phyloP scores from a whole-genome alignment of 768 basidiomycete species.

The Fibroporia radiculosa region DNA sequence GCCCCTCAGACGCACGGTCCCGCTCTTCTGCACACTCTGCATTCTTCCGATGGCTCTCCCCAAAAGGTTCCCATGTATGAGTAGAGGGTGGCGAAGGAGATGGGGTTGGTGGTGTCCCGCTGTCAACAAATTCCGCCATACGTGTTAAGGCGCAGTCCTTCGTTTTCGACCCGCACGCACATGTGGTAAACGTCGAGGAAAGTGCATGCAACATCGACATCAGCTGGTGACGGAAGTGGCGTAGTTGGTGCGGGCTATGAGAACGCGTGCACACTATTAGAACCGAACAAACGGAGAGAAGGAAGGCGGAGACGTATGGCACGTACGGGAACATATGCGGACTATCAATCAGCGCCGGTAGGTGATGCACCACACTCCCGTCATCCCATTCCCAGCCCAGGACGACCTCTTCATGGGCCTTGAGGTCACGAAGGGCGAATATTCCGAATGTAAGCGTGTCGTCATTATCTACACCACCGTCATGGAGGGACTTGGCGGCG shows the following conservation, averaged over 20 bases:
- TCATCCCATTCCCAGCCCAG: slow-evolving; percentile 98
- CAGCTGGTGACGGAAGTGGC: slow-evolving; percentile 56
- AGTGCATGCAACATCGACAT: slow-evolving; percentile 64
- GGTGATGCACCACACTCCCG: slow-evolving; percentile 70
- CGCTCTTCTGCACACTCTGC: background rate
- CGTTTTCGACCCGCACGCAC: slow-evolving; percentile 60
- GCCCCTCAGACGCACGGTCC: background rate
- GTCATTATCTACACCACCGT: slow-evolving; percentile 13
- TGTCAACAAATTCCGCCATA: slow-evolving; percentile 60
- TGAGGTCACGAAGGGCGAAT: slow-evolving; percentile 71
- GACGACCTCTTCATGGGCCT: slow-evolving; percentile 77
- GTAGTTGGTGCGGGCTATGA: slow-evolving; percentile 31
- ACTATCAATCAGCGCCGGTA: slow-evolving; percentile 59
- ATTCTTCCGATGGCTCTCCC: slow-evolving; percentile 4
- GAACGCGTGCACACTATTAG: background rate
- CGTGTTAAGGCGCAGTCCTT: slow-evolving; percentile 54
- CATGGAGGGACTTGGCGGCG: background rate
- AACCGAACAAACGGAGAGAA: slow-evolving; percentile 5
- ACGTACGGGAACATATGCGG: slow-evolving; percentile 49
- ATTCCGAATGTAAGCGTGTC: slow-evolving; percentile 63
- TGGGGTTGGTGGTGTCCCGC: slow-evolving; percentile 23
- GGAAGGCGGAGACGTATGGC: slow-evolving; percentile 30
- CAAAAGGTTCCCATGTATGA: slow-evolving; percentile 6
- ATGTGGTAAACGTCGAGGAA: slow-evolving; percentile 63
- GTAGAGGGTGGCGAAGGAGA: slow-evolving; percentile 19